A percentile compares a stretch with the other conserved stretches of the same genome.
Evolutionary conservation across 2,329 filamentous ascomycete species (phyloP).

Genomic region (Colletotrichum trifolii): DNA sequence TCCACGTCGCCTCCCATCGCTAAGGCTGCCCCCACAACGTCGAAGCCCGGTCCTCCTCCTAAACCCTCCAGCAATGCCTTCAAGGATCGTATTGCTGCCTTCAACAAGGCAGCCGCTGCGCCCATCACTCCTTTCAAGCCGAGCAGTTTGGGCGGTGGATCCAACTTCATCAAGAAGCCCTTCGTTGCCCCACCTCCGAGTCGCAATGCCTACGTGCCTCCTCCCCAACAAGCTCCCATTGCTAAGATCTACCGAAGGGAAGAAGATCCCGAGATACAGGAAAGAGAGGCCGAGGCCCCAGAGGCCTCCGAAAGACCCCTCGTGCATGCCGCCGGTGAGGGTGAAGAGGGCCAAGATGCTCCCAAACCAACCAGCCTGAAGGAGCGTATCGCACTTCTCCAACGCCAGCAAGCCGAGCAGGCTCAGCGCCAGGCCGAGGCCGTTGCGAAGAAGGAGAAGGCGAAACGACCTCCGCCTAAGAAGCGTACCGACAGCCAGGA

Average conservation of each 20-base stretch:
- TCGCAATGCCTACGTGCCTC: conserved; percentile 88
- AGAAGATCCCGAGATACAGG: conserved; percentile 80
- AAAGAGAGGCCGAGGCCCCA: conserved; percentile 72
- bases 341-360: conserved; percentile 72
- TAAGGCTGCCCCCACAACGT: conserved; percentile 45
- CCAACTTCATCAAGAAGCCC: conserved; percentile 91
- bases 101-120: conserved; percentile 89
- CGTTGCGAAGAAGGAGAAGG: conserved; percentile 85
- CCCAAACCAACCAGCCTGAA: conserved; percentile 95
- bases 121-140: conserved; percentile 94
- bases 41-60: conserved; percentile 71
- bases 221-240: conserved; percentile 75
- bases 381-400: conserved; percentile 92
- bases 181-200: conserved; percentile 96
- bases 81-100: conserved; percentile 94
- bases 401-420: conserved; percentile 93
- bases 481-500: conserved; percentile 66
- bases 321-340: conserved; percentile 53
- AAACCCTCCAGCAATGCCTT: conserved; percentile 85
- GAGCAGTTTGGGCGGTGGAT: conserved; percentile 67
- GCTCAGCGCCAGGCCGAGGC: conserved; percentile 84
- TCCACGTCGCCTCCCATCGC: conserved; percentile 53
- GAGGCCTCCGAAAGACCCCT: conserved; percentile 78
- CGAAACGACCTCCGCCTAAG: conserved; percentile 78
- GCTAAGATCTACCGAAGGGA: conserved; percentile 86